Percentiles rank a stretch among this genome's conserved stretches.
Conservation (phyloP, 208 protist species). For the Leishmania braziliensis region DNA sequence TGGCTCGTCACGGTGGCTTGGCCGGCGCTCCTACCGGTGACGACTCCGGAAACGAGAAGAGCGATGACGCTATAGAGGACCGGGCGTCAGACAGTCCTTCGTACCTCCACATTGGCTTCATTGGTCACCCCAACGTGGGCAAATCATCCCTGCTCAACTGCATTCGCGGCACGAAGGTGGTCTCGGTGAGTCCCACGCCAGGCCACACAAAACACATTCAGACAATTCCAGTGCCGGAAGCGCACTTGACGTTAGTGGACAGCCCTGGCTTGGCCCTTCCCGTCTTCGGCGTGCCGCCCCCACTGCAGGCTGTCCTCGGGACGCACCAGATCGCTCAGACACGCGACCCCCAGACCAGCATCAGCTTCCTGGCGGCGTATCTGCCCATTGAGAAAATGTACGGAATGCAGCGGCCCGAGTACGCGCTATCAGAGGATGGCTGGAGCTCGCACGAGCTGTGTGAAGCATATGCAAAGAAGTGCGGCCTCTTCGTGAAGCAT, state of each 20-base stretch:
- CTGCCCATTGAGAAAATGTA: conserved; percentile 92
- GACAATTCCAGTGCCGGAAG: conserved; percentile 91
- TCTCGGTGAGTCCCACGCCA: conserved; percentile 92
- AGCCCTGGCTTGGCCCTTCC: conserved; percentile 96
- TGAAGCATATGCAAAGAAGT: conserved; percentile 93
- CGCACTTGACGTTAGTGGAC: conserved; percentile 92
- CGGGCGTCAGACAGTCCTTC: conserved; percentile 28
- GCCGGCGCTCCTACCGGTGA: not conserved
- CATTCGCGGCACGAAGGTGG: conserved; percentile 95
- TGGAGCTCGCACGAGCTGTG: conserved; percentile 93
- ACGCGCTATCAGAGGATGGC: conserved; percentile 38
- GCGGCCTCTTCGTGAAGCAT: conserved; percentile 84
- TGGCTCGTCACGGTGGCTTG: conserved; percentile 3
- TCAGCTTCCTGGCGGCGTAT: conserved; percentile 91
- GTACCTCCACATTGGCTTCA: conserved; percentile 78
- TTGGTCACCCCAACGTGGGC: conserved; percentile 95
- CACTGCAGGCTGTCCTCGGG: conserved; percentile 94
- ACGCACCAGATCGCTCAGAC: conserved; percentile 97
- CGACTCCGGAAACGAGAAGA: conserved; percentile 16
- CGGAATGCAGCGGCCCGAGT: conserved; percentile 74
- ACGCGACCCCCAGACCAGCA: conserved; percentile 93
- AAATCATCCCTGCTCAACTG: conserved; percentile 97
- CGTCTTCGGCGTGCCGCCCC: conserved; percentile 67
- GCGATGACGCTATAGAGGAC: conserved; percentile 21
- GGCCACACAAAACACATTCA: conserved; percentile 98